Conservation (phyloP, 169 alveolate genomes). For the Plasmodium relictum region DNA sequence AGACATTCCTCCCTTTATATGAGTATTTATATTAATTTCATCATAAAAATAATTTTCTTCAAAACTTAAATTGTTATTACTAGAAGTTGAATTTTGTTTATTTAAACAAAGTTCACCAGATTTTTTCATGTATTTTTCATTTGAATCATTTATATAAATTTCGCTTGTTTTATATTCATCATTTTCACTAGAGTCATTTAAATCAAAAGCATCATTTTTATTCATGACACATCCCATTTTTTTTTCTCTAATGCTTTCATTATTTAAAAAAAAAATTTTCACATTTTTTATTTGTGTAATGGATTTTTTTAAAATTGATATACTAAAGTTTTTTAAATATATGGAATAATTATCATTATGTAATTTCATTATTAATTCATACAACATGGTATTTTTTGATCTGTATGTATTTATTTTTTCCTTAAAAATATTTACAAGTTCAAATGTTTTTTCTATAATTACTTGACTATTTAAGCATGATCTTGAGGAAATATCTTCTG, state of each 20-base stretch:
- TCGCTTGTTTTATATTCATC: background rate
- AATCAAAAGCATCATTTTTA: background rate
- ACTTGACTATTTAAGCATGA: slow-evolving; percentile 43
- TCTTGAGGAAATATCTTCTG: slow-evolving; percentile 1
- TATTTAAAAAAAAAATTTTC: slow-evolving; percentile 30
- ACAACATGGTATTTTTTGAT: slow-evolving; percentile 46
- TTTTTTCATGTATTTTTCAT: background rate
- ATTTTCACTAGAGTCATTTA: background rate
- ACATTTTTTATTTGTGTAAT: slow-evolving; percentile 41
- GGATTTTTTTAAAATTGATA: slow-evolving; percentile 29
- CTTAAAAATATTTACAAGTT: slow-evolving; percentile 54
- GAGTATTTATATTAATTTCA: slow-evolving; percentile 48
- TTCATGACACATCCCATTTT: background rate
- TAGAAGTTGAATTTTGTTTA: background rate
- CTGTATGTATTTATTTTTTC: slow-evolving; percentile 73
- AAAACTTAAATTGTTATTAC: background rate
- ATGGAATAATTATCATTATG: slow-evolving; percentile 62
- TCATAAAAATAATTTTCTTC: slow-evolving; percentile 38
- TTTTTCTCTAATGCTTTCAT: background rate
- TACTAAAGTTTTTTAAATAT: slow-evolving; percentile 45
- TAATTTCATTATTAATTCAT: slow-evolving; percentile 62
- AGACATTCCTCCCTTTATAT: slow-evolving; percentile 43
- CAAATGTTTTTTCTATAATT: slow-evolving; percentile 47
- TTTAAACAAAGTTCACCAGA: background rate
- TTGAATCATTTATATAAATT: background rate